These are phyloP conservation scores for Sphaerostilbella broomeana DNA, from an alignment of 2,329 filamentous ascomycete species.

Conservation along the genomic window DNA sequence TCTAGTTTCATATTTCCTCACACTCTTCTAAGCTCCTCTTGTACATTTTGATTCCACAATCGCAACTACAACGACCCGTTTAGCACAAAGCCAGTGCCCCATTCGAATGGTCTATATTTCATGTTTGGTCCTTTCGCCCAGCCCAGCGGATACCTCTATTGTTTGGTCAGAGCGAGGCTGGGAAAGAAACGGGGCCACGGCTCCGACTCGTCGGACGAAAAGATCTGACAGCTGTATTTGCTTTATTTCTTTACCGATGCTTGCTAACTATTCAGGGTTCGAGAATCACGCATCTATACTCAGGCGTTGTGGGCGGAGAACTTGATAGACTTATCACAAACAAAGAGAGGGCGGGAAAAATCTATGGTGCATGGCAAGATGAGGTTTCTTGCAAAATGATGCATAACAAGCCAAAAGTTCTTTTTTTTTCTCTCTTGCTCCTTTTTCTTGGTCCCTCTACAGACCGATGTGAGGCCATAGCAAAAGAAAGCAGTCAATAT, in stretches of 20 bases:
- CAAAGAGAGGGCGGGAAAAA: conserved; percentile 4
- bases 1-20: not conserved
- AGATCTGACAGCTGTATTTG: not conserved
- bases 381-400: conserved; percentile 9
- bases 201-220: not conserved
- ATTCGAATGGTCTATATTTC: too few relatives aligned
- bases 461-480: too few relatives aligned
- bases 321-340: conserved; percentile 24
- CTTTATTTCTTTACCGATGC: not conserved
- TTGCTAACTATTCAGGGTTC: conserved; percentile 10
- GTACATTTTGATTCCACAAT: conserved; percentile 4
- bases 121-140: not conserved
- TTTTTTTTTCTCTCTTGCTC: not conserved
- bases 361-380: conserved; percentile 11
- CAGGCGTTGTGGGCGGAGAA: conserved; percentile 27
- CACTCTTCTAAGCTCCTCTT: not conserved
- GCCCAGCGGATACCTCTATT: too few relatives aligned
- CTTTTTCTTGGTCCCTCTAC: too few relatives aligned
- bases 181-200: not conserved
- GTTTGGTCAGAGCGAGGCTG: not conserved
- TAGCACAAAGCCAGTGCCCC: too few relatives aligned
- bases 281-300: conserved; percentile 20
- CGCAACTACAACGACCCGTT: not conserved
- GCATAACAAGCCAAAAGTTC: conserved; percentile 3
- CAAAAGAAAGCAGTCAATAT: too few relatives aligned